Percentiles rank a stretch among this genome's conserved stretches.
These are phyloP conservation scores for Neurospora sp. DNA, from an alignment of 495 filamentous ascomycete species.

Conservation along the genomic window DNA sequence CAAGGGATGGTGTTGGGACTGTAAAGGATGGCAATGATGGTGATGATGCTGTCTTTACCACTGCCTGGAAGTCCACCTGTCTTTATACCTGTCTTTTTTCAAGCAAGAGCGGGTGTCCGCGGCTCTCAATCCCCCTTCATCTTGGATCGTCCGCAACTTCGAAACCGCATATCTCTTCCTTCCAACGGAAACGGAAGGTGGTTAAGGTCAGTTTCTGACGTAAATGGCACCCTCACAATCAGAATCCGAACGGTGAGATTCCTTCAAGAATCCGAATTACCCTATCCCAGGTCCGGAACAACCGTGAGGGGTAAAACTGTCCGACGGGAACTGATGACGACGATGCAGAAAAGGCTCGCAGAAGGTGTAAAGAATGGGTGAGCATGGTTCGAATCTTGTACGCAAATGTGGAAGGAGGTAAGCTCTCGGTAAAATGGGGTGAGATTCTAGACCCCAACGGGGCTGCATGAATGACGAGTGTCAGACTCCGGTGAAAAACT, in stretches of 20 bases:
- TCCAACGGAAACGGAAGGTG: neutral
- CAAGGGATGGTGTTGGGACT: neutral
- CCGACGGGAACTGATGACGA: neutral
- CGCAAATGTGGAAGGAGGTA: neutral
- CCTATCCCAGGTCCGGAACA: neutral
- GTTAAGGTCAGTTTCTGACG: neutral
- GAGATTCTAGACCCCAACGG: neutral
- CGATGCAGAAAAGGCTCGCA: neutral
- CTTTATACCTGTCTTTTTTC: neutral
- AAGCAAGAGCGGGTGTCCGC: neutral
- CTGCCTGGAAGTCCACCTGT: neutral
- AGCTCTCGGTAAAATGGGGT: neutral
- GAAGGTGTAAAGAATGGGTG: neutral
- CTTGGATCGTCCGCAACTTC: neutral
- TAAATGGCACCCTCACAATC: neutral
- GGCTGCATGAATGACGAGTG: neutral
- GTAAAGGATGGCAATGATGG: neutral
- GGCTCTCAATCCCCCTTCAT: neutral
- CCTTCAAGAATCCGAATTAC: neutral
- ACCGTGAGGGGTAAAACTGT: neutral
- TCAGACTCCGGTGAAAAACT: neutral
- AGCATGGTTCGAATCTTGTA: neutral
- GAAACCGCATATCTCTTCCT: no score
- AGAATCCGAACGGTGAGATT: neutral
- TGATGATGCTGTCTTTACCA: neutral